Conservation (phyloP, 441 rosid species). For the Croton setiger region DNA sequence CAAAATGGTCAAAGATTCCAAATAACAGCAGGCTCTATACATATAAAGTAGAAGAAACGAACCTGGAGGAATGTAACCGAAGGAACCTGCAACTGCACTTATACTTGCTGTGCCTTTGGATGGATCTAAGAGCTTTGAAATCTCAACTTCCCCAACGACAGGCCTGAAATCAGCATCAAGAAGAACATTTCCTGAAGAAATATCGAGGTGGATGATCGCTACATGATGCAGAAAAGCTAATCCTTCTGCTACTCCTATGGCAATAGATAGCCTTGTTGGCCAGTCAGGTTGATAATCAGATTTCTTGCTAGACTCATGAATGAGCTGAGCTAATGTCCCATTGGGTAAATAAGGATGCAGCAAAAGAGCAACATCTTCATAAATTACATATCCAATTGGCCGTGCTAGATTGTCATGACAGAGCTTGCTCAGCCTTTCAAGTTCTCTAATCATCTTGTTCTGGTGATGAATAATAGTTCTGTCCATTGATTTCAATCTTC, state of each 20-base stretch:
- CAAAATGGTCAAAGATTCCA: conserved; percentile 5
- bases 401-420: conserved; percentile 74
- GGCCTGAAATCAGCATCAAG: conserved; percentile 76
- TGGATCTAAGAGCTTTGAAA: conserved; percentile 92
- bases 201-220: conserved; percentile 91
- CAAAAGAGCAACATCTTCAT: conserved; percentile 88
- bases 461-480: conserved; percentile 79
- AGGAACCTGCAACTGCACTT: conserved; percentile 98
- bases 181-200: conserved; percentile 76
- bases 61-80: conserved; percentile 98
- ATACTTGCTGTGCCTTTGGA: conserved; percentile 95
- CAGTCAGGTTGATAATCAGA: conserved; percentile 80
- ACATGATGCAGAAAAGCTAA: conserved; percentile 88
- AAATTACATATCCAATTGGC: conserved; percentile 86
- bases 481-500: conserved; percentile 83
- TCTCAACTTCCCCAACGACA: conserved; percentile 85
- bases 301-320: conserved; percentile 65
- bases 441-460: conserved; percentile 92
- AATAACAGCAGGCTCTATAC: neutral
- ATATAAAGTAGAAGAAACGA: conserved; percentile 9
- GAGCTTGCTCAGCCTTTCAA: conserved; percentile 87
- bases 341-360: conserved; percentile 75
- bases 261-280: conserved; percentile 81
- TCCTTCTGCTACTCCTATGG: conserved; percentile 90
- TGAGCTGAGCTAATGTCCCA: conserved; percentile 75